phyloP scores from a whole-genome alignment of 2,329 filamentous ascomycete genomes.

The Cryphonectria nitschkei region DNA sequence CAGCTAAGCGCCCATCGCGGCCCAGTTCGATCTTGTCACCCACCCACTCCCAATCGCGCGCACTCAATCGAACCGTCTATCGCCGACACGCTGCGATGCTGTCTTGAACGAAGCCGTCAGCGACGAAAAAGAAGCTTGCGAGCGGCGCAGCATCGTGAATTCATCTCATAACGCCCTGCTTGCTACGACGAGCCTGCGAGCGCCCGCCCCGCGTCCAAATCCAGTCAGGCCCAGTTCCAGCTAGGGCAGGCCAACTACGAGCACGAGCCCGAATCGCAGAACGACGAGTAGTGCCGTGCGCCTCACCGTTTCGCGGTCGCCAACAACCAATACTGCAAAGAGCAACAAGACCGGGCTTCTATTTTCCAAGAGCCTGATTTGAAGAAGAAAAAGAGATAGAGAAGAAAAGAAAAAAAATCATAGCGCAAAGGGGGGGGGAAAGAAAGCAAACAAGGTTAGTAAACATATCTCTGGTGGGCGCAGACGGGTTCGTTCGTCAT shows the following conservation, averaged over 20 bases:
- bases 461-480: background rate
- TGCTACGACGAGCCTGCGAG: background rate
- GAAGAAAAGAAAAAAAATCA: background rate
- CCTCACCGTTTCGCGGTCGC: background rate
- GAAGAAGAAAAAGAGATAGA: no score
- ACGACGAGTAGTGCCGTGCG: background rate
- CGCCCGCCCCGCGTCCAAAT: background rate
- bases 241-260: background rate
- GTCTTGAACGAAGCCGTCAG: background rate
- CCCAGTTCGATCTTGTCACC: background rate
- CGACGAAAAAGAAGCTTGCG: background rate
- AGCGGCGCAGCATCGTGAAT: background rate
- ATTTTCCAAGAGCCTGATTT: no score
- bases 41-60: background rate
- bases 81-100: background rate
- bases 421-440: background rate
- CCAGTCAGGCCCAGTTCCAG: background rate
- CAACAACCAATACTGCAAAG: background rate
- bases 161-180: background rate
- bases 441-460: slow-evolving; percentile 13
- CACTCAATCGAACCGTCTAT: background rate
- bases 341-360: background rate
- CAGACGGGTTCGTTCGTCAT: background rate
- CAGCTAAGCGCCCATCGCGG: background rate
- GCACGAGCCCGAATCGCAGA: background rate